A percentile compares a stretch with the other conserved stretches of the same genome.
phyloP scores from a whole-genome alignment of 2,329 filamentous ascomycete species.

The Venturia effusa region DNA sequence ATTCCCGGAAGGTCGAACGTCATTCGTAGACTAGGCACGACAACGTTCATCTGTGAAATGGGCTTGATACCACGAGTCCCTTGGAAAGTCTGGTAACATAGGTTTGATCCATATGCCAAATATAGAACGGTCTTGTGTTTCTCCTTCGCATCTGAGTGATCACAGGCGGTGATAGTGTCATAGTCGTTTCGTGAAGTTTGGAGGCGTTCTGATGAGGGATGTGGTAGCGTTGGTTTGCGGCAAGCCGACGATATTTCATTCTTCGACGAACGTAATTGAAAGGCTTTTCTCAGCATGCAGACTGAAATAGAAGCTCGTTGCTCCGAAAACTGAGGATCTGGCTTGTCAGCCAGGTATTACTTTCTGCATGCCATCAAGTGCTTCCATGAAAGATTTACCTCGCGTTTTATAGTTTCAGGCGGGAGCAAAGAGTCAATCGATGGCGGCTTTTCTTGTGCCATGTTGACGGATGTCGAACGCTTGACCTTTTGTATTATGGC shows the following conservation, averaged over 20 bases:
- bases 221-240: background rate
- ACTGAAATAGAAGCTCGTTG: background rate
- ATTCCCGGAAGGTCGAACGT: slow-evolving; percentile 80
- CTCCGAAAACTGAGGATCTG: background rate
- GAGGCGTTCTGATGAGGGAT: background rate
- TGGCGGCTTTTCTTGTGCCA: background rate
- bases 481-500: too few relatives aligned
- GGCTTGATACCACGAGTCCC: slow-evolving; percentile 70
- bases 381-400: background rate
- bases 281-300: background rate
- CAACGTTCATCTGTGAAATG: slow-evolving; percentile 68
- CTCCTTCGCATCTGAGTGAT: background rate
- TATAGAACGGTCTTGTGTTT: slow-evolving; percentile 12
- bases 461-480: background rate
- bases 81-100: slow-evolving; percentile 44
- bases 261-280: background rate
- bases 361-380: too few relatives aligned
- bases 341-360: background rate
- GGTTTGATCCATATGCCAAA: slow-evolving; percentile 13
- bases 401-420: background rate
- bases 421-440: background rate
- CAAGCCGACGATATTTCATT: background rate
- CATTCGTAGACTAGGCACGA: slow-evolving; percentile 65
- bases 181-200: background rate
- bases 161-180: background rate